phyloP scores from a whole-genome alignment of 768 basidiomycete genomes.

The Rhizopogon rudus region DNA sequence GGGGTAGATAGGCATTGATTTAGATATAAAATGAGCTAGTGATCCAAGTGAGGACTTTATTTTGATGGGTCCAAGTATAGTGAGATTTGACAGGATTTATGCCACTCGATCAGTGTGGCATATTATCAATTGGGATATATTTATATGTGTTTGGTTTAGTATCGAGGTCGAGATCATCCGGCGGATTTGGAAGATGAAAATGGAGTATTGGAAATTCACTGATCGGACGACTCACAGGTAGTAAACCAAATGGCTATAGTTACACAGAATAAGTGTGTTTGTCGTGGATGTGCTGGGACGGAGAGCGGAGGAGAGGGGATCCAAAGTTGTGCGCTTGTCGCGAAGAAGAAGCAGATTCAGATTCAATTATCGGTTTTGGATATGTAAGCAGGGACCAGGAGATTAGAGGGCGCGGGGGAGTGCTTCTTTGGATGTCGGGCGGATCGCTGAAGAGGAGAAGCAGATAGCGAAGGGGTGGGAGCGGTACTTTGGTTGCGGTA shows the following conservation, averaged over 20 bases:
- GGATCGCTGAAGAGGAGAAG: conserved; percentile 22
- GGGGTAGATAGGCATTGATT: too few relatives aligned
- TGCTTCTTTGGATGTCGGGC: conserved; percentile 20
- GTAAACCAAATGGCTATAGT: background rate
- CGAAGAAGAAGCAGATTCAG: too few relatives aligned
- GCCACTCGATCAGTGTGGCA: too few relatives aligned
- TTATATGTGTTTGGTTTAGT: background rate
- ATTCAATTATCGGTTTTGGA: background rate
- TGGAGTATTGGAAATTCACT: too few relatives aligned
- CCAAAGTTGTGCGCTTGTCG: background rate
- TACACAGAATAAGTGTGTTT: background rate
- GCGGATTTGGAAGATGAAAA: too few relatives aligned
- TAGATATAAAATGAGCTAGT: background rate
- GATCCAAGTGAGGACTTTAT: too few relatives aligned
- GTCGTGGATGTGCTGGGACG: background rate
- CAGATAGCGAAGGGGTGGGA: background rate
- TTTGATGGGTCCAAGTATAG: background rate
- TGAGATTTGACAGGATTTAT: background rate
- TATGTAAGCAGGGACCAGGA: conserved; percentile 17
- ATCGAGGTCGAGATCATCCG: background rate
- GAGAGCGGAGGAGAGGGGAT: conserved; percentile 1
- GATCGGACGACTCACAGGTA: too few relatives aligned
- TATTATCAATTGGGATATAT: too few relatives aligned
- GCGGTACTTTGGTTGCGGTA: background rate
- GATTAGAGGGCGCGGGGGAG: conserved; percentile 2